Evolutionary conservation across 768 basidiomycete genomes (phyloP), one percentile per base, ranked within the genome.

Genomic region (Exsudoporus frostii): DNA sequence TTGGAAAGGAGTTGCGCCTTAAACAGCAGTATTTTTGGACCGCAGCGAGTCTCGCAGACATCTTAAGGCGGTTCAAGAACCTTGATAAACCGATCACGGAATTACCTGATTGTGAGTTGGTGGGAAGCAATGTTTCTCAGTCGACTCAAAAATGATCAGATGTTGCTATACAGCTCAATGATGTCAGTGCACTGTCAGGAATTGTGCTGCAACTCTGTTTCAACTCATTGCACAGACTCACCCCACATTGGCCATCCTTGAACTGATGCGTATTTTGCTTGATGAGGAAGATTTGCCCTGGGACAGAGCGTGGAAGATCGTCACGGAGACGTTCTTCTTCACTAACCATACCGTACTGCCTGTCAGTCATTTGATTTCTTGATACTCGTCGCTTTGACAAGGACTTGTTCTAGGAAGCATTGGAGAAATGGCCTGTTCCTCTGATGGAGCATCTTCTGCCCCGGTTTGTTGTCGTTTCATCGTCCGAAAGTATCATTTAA

Each of bases 11-110:
- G 66, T 73, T 92, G 22, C 85, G 96, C 50, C 79, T 98, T 59
- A 95, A 96, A 76, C 96, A 98, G 63, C 96, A 99, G 74, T 95
- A 95, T 73, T 91, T 97, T 75, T 89, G 92, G 92, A 92, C 91
- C 38, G 85, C 90, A 44, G 89, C 94, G 27, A 88, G 86, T 68
- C 78, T 94, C 44, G 81, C 83, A 44, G 96, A 98, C 65, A 97
- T 98, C 66, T 65, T 96, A 44, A 83, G 96, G 50, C 85, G 96
- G 45, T 98, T 94, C 82, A 94, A 88, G 79, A 89, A 96, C 72
- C 76, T 90, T 19, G 86, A 82, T 45, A 88, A 90, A 68, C 84
- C 86, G 2, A 85, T 95, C 59, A 73, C 75, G 10, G 84, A 90
- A 59, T 84, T 99, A 66, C 80, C 93, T 1, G 91, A 97, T 53